phyloP scores from a whole-genome alignment of 768 basidiomycete genomes.

The Calocybe gangraenosa region DNA sequence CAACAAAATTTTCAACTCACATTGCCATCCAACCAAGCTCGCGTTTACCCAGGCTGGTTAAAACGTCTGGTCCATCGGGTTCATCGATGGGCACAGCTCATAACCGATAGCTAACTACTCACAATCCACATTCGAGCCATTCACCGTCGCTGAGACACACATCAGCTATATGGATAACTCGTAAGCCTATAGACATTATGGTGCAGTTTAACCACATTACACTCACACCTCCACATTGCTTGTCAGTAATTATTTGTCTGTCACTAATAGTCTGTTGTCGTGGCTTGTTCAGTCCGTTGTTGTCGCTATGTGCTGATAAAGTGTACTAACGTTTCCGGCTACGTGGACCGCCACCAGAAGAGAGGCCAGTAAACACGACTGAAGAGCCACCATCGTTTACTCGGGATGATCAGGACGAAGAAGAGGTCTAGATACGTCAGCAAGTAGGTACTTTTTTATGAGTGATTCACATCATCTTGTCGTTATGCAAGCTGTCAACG shows the following conservation, averaged over 20 bases:
- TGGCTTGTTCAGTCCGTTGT: too few species aligned
- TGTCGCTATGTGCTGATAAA: too few species aligned
- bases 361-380: slow-evolving; percentile 1
- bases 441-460: not conserved
- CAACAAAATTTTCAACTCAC: slow-evolving; percentile 27
- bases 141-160: slow-evolving; percentile 45
- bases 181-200: too few species aligned
- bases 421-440: not conserved
- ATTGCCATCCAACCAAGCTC: slow-evolving; percentile 59
- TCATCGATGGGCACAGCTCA: not conserved
- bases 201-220: slow-evolving; percentile 3
- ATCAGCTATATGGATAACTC: slow-evolving; percentile 34
- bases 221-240: slow-evolving; percentile 17
- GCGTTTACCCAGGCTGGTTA: slow-evolving; percentile 38
- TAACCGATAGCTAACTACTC: slow-evolving; percentile 7
- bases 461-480: slow-evolving; percentile 6
- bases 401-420: not conserved
- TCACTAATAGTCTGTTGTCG: slow-evolving; percentile 8
- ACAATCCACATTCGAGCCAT: slow-evolving; percentile 43
- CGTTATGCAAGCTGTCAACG: slow-evolving; percentile 4
- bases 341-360: slow-evolving; percentile 1
- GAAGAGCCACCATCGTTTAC: slow-evolving; percentile 2
- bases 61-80: slow-evolving; percentile 32
- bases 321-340: slow-evolving; percentile 10
- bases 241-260: slow-evolving; percentile 10